Evolutionary conservation across 148 eudicot genomes (phyloP).

Genomic region (Spergularia bocconei): DNA sequence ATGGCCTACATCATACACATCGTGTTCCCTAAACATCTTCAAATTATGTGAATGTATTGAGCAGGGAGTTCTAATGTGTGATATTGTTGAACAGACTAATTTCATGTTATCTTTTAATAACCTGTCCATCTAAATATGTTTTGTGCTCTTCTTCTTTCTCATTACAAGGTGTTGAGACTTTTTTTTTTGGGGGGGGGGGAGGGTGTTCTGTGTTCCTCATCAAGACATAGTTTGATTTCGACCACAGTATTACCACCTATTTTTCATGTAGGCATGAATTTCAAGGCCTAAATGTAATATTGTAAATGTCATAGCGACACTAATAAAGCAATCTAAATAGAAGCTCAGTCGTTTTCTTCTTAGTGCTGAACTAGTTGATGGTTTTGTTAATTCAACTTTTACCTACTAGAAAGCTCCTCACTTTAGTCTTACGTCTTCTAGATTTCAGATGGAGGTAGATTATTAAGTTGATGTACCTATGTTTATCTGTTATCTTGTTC

Average conservation of each 20-base stretch:
- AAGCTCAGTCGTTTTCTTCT: not conserved
- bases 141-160: not conserved
- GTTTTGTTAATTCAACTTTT: not conserved
- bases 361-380: too few species aligned
- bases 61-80: too few species aligned
- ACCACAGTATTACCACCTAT: not conserved
- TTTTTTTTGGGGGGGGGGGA: not conserved
- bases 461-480: not conserved
- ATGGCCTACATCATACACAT: not conserved
- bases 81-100: too few species aligned
- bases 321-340: not conserved
- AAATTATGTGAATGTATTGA: not conserved
- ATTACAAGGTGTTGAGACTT: not conserved
- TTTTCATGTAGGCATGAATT: not conserved
- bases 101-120: not conserved
- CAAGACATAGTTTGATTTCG: not conserved
- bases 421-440: not conserved
- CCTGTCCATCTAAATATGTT: not conserved
- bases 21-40: not conserved
- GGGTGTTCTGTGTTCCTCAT: not conserved
- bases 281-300: not conserved
- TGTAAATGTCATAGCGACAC: not conserved
- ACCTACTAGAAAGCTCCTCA: not conserved
- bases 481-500: not conserved
- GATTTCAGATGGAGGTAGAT: not conserved